phyloP scores from a whole-genome alignment of 805 yeast genomes.

The Saccharomycopsis sp. region DNA sequence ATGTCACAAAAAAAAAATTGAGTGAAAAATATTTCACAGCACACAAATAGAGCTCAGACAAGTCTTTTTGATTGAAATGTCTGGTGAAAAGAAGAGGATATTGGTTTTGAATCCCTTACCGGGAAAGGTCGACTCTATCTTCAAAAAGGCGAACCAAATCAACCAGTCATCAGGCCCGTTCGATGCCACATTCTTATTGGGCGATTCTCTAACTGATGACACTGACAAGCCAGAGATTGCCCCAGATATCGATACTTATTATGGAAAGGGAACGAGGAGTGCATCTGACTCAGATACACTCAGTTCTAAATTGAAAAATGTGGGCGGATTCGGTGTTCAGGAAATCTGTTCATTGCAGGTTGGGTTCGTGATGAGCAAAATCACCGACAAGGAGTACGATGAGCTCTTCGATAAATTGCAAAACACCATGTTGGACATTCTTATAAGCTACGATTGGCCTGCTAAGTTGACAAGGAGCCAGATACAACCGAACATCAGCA shows the following conservation, averaged over 20 bases:
- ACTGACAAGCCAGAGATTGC: neutral
- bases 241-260: conserved; percentile 1
- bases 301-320: neutral
- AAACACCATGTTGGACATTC: conserved; percentile 37
- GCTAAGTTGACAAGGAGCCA: conserved; percentile 37
- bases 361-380: conserved; percentile 5
- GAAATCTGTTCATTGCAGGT: neutral
- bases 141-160: conserved; percentile 14
- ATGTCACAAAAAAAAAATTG: too few species aligned
- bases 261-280: conserved; percentile 1
- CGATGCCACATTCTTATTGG: conserved; percentile 10
- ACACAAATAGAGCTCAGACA: too few species aligned
- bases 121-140: conserved; percentile 8
- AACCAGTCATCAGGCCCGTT: conserved; percentile 10
- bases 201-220: conserved; percentile 1
- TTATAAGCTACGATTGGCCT: conserved; percentile 58
- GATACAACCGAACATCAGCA: conserved; percentile 35
- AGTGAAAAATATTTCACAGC: too few species aligned
- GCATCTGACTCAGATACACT: neutral
- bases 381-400: neutral
- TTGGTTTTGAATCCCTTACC: conserved; percentile 13
- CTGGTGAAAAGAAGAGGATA: too few species aligned
- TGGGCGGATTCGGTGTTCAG: neutral
- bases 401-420: neutral
- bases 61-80: too few species aligned